Base-by-base conservation (phyloP, 2,329 filamentous ascomycete species). In the Colletotrichum tamarilloi region DNA sequence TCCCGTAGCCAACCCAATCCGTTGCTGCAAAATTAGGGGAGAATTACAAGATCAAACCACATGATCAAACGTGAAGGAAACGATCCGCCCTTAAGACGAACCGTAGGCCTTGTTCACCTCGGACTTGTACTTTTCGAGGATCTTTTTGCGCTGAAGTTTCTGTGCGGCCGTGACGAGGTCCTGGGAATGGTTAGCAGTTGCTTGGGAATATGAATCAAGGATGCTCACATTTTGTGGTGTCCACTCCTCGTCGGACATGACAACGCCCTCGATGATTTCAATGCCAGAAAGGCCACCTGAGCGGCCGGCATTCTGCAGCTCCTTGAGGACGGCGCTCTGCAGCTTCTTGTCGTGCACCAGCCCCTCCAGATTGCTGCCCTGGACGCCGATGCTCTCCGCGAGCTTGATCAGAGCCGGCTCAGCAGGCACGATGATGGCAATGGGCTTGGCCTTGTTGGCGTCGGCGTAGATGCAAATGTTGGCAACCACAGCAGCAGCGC, bases 201-300 rank as follows among this genome's bases (percentile, higher is more conserved):
- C 14, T 28, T 42, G 9, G 7, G 24, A 16, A 59, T 24, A 3
- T 30, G 28, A 22, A 22, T 1, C 6, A 7, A 26, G 8, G 9
- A 59, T 32, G 86, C 91, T 88, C 82, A 93, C 91, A 78, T 93
- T 94, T 76, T 93, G 90, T 57, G 92, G 91, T 11, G 91, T 94
- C 92, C 92, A 94, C 81, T 94, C 92, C 82, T 94, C 92, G 75
- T 93, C 92, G 0, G 90, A 90, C 76, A 94, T 79, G 1, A 93
- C 92, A 14, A 94, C 90, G 74, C 92, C 92, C 74, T 93, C 90
- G 73, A 94, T 91, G 68, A 93, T 90, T 83, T 94, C 92, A 70
- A 93, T 93, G 19, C 89, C 88, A 2, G 87, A 85, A 26, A 94
- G 84, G 14, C 92, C 91, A 67, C 89, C 90, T 76, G 88, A 86